Conservation (phyloP, 768 basidiomycete genomes). For the Suillus hirtellus region DNA sequence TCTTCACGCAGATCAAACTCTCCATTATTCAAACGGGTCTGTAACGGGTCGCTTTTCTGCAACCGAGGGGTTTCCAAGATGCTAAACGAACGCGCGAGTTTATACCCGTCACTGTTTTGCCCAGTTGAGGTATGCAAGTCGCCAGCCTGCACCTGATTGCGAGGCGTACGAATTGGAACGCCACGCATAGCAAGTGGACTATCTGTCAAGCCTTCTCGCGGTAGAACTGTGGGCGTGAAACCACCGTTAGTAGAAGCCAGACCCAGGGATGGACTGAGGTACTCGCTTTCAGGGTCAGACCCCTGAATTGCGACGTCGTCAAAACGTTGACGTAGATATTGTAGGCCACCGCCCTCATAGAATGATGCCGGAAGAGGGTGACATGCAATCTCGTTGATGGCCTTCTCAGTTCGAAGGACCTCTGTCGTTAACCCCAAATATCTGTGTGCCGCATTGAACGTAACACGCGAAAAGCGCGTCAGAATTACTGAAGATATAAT, state of each 20-base stretch:
- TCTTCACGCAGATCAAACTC: constrained; percentile 96
- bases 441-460: constrained; percentile 95
- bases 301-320: constrained; percentile 50
- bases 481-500: constrained; percentile 68
- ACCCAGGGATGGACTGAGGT: constrained; percentile 41
- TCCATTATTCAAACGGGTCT: constrained; percentile 42
- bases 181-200: constrained; percentile 27
- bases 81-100: constrained; percentile 49
- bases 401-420: constrained; percentile 94
- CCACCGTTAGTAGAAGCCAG: constrained; percentile 9
- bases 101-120: constrained; percentile 46
- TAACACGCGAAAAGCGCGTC: constrained; percentile 94
- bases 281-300: constrained; percentile 57
- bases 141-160: constrained; percentile 70
- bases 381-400: constrained; percentile 95
- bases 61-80: constrained; percentile 52
- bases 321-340: constrained; percentile 89
- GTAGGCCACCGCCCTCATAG: constrained; percentile 90
- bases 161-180: constrained; percentile 38
- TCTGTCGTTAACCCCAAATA: constrained; percentile 95
- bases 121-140: constrained; percentile 67
- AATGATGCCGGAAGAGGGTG: constrained; percentile 91
- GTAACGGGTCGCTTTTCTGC: constrained; percentile 26
- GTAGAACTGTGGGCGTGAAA: constrained; percentile 19
- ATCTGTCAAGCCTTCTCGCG: constrained; percentile 28